These are phyloP conservation scores for Syzygium jambos DNA, from an alignment of 345 rosid species.

Conservation along the genomic window DNA sequence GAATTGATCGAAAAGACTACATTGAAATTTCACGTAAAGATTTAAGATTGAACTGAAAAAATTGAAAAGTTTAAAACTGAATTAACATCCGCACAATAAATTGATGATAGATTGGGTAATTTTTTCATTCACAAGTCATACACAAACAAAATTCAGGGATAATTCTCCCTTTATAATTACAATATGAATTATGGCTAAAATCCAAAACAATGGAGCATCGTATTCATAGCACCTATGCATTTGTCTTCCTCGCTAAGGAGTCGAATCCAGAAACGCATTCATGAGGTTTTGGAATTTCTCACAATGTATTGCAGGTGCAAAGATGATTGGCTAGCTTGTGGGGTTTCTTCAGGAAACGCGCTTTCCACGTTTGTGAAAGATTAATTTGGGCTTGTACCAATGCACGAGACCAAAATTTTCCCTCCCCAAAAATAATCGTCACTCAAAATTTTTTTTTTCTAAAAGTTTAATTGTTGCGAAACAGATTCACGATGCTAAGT, in stretches of 20 bases:
- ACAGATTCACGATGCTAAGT: not conserved
- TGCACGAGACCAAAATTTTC: not conserved
- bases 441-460: not conserved
- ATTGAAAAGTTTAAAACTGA: not conserved
- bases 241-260: not conserved
- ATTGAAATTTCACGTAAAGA: fast-evolving
- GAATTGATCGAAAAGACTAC: not conserved
- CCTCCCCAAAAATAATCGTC: not conserved
- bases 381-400: not conserved
- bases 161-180: not conserved
- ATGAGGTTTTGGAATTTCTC: not conserved
- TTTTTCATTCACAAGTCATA: not conserved
- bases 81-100: not conserved
- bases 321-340: not conserved
- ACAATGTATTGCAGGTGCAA: not conserved
- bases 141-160: not conserved
- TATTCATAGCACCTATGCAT: not conserved
- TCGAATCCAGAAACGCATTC: not conserved
- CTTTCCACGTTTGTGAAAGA: not conserved
- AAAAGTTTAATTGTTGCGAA: not conserved
- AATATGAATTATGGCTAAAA: not conserved
- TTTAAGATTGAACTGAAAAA: not conserved
- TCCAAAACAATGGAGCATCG: not conserved
- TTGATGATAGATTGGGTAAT: not conserved
- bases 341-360: not conserved